phyloP scores from a whole-genome alignment of 805 yeast species.

The Saccharomycopsis oosterbeekiorum region DNA sequence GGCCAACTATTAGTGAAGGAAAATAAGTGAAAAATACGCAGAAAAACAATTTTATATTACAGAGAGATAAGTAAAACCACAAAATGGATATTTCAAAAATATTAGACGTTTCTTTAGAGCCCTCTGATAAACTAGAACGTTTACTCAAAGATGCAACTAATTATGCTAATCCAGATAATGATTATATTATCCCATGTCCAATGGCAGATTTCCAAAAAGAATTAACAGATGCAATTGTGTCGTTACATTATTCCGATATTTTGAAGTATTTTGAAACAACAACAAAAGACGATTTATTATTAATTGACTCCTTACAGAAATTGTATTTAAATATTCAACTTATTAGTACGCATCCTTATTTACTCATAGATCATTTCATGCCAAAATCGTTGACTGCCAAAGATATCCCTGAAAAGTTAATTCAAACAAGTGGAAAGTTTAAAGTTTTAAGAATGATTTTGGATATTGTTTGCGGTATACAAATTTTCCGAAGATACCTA shows the following conservation, averaged over 20 bases:
- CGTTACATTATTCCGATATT: slow-evolving; percentile 85
- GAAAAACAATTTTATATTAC: not conserved
- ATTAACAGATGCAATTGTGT: slow-evolving; percentile 82
- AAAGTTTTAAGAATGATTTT: slow-evolving; percentile 56
- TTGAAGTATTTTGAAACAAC: slow-evolving; percentile 68
- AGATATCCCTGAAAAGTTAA: slow-evolving; percentile 60
- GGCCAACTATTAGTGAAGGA: not conserved
- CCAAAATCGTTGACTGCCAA: slow-evolving; percentile 68
- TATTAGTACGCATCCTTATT: slow-evolving; percentile 83
- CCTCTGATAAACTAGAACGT: slow-evolving; percentile 42
- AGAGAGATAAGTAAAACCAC: not conserved
- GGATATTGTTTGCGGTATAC: slow-evolving; percentile 32
- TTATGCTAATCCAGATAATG: slow-evolving; percentile 33
- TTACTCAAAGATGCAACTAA: slow-evolving; percentile 27
- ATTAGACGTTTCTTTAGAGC: slow-evolving; percentile 77
- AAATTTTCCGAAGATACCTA: slow-evolving; percentile 25
- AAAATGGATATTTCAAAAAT: slow-evolving; percentile 66
- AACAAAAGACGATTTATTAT: slow-evolving; percentile 40
- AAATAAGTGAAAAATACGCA: not conserved
- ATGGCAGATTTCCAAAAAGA: slow-evolving; percentile 82
- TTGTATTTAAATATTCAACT: slow-evolving; percentile 67
- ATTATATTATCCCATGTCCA: slow-evolving; percentile 72
- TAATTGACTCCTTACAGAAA: slow-evolving; percentile 66
- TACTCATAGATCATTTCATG: slow-evolving; percentile 73
- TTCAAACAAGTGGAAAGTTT: slow-evolving; percentile 80